Conservation (phyloP, 768 basidiomycete genomes). For the Amanita fuliginea region DNA sequence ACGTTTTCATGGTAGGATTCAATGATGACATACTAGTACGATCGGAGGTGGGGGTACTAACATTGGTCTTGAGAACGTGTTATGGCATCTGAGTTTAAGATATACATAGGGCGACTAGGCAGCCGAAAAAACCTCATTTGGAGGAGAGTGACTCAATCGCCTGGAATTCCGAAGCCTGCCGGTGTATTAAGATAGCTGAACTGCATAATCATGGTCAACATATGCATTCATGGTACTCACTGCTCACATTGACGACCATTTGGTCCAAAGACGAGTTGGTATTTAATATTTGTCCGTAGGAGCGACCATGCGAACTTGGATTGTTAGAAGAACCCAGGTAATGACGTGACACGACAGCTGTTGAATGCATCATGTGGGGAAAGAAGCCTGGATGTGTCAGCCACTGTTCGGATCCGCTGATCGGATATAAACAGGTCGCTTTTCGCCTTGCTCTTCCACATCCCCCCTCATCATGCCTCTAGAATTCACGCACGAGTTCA, state of each 20-base stretch:
- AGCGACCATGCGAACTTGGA: too few species aligned
- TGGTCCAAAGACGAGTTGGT: slow-evolving; percentile 10
- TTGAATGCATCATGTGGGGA: too few species aligned
- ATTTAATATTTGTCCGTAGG: too few species aligned
- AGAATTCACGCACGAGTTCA: slow-evolving; percentile 36
- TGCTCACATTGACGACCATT: too few species aligned
- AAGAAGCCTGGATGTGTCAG: too few species aligned
- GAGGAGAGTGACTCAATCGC: slow-evolving; percentile 30
- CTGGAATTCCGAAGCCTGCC: too few species aligned
- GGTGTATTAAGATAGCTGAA: too few species aligned
- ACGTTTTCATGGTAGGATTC: too few species aligned
- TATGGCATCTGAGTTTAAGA: background rate
- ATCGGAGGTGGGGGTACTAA: too few species aligned
- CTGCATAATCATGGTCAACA: slow-evolving; percentile 22
- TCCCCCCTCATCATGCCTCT: slow-evolving; percentile 15
- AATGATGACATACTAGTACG: too few species aligned
- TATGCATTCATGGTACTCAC: background rate
- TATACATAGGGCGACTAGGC: slow-evolving; percentile 14
- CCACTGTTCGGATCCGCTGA: background rate
- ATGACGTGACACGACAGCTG: too few species aligned
- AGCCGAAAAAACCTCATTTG: slow-evolving; percentile 17
- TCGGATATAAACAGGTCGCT: background rate
- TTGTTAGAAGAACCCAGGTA: too few species aligned
- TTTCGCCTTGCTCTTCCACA: background rate
- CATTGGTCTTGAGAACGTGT: slow-evolving; percentile 12